These are phyloP conservation scores for Euryodendron excelsum DNA, from an alignment of 148 eudicot genomes.

Conservation along the genomic window DNA sequence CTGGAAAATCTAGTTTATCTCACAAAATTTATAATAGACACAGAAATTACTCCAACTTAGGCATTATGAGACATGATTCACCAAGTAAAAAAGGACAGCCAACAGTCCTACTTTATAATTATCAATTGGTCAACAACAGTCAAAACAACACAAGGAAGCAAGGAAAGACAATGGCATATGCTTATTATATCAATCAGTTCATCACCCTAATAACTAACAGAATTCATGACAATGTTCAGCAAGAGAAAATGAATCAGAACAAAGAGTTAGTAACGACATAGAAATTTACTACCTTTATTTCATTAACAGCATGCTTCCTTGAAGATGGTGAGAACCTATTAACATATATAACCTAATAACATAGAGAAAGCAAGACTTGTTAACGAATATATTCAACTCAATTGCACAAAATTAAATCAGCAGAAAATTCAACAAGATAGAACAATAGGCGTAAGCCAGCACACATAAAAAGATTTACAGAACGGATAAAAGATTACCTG, in stretches of 20 bases:
- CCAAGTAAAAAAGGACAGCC: background rate
- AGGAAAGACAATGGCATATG: background rate
- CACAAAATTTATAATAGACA: background rate
- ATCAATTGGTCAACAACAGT: background rate
- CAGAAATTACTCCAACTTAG: no score
- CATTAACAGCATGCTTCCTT: conserved; percentile 82
- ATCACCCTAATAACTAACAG: conserved; percentile 1
- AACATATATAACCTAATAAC: conserved; percentile 80
- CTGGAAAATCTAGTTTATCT: background rate
- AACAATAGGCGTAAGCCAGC: background rate
- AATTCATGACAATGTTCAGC: background rate
- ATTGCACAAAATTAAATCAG: background rate
- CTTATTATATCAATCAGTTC: background rate
- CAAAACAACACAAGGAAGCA: background rate
- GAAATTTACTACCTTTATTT: conserved; percentile 80
- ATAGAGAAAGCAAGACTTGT: background rate
- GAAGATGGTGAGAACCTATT: conserved; percentile 84
- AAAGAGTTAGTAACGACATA: conserved; percentile 7
- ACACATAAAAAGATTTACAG: background rate
- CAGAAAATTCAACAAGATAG: background rate
- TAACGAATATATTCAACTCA: background rate
- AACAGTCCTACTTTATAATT: background rate
- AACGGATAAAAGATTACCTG: conserved; percentile 55
- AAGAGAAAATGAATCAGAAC: conserved; percentile 3
- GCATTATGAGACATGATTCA: background rate